Evolutionary conservation across 257 asterid genomes (phyloP).

Genomic region (Solanum neorickii): DNA sequence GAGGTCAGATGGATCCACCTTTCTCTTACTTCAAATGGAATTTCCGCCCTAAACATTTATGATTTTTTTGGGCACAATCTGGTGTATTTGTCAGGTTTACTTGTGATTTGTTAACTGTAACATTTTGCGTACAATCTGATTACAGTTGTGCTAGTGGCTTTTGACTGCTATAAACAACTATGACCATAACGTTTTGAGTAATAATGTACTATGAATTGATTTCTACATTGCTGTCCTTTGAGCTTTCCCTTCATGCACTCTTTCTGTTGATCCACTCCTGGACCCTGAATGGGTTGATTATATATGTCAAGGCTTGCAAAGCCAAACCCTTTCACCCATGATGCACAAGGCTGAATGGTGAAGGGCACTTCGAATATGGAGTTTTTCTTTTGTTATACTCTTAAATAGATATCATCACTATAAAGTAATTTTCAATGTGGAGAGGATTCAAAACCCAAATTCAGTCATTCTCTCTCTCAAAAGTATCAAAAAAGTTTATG

Average conservation of each 20-base stretch:
- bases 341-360: not conserved
- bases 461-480: not conserved
- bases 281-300: not conserved
- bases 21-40: not conserved
- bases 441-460: not conserved
- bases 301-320: not conserved
- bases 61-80: not conserved
- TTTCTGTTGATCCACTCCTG: not conserved
- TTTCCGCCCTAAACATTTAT: not conserved
- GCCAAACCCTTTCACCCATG: not conserved
- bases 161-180: not conserved
- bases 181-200: not conserved
- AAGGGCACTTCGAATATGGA: not conserved
- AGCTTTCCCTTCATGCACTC: not conserved
- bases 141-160: not conserved
- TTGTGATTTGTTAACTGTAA: not conserved
- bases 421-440: not conserved
- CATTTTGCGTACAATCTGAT: not conserved
- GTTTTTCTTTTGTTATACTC: not conserved
- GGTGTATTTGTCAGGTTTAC: not conserved
- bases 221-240: not conserved
- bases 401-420: not conserved
- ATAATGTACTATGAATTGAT: not conserved
- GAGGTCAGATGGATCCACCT: constrained; percentile 37
- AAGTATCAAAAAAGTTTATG: not conserved